phyloP scores from a whole-genome alignment of 345 rosid species.

The Moricandia arvensis region DNA sequence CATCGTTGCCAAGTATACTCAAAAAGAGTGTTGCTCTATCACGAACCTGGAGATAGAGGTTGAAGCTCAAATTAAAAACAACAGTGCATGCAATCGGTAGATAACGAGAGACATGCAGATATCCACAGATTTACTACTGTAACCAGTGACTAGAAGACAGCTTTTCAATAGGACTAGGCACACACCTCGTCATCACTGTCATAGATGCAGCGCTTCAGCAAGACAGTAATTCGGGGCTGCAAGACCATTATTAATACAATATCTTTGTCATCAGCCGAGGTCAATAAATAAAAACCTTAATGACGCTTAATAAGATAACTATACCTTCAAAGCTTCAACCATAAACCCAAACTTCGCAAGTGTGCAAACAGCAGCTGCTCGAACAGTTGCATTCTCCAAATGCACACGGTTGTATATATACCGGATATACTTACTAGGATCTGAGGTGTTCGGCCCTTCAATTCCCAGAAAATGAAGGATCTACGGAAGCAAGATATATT shows the following conservation, averaged over 20 bases:
- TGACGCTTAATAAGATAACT: conserved; percentile 4
- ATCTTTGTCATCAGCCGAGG: conserved; percentile 4
- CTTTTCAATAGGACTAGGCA: conserved; percentile 2
- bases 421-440: conserved; percentile 92
- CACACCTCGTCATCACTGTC: conserved; percentile 98
- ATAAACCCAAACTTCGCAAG: conserved; percentile 93
- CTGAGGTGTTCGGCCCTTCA: conserved; percentile 95
- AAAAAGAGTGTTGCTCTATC: conserved; percentile 94
- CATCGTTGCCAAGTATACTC: conserved; percentile 71
- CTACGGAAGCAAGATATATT: conserved; percentile 35
- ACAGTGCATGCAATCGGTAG: neutral
- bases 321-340: conserved; percentile 88
- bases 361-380: conserved; percentile 96
- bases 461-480: conserved; percentile 95
- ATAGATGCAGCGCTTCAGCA: conserved; percentile 85
- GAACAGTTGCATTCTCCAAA: conserved; percentile 97
- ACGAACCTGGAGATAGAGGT: conserved; percentile 62
- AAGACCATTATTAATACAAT: conserved; percentile 4
- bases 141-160: conserved; percentile 7
- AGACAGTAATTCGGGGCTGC: conserved; percentile 86
- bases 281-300: neutral
- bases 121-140: neutral
- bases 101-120: neutral
- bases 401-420: conserved; percentile 97
- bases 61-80: neutral